Evolutionary conservation across 129 eudicot species (phyloP), one percentile per base, ranked within the genome.

Genomic region (carrot (Daucus carota)): DNA sequence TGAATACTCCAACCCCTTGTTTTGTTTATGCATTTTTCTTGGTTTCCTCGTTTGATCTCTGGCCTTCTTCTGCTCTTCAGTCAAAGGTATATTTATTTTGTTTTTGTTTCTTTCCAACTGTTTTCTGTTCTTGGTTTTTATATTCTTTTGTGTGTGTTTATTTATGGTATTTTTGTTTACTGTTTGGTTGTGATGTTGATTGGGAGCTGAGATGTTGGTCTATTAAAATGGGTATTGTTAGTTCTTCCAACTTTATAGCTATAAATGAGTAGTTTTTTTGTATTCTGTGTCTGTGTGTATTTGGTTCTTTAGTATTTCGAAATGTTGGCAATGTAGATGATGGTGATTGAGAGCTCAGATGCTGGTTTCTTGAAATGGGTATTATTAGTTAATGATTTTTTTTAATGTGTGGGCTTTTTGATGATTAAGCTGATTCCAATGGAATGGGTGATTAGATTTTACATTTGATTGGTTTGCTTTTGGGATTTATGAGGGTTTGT

Each of bases 21-120:
- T 75, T 68, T 50, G 42, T 81, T 70, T 72, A 32, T 71, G 43
- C 50, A 76, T 74, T 79, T 41, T 29, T 59, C 65, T 18, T 47
- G 32, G 40, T 22, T 71, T 60, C 11, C 59, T 45, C 76, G 20
- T 69, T 46, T 77, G 18, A 50, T 42, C 8, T 79, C 73, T 60
- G 73, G 66, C 63, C 18, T 52, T 77, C 40, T 68, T 79, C 29
- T 73, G 44, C 71, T 79, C 82, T 79, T 76, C 73, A 62, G 52
- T 78, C 82, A 72, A 79, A 73, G 73, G 77, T 79, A 59, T 71
- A 54, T 36, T 66, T n/a, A 42, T 76, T 69, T 62, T 79, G 47
- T 24, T 52, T 43, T 40, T 66, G 59, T 26, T 72, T 33, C n/a
- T 46, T 32, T 67, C 20, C 28, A 14, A 65, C 50, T n/a, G 9